Evolutionary conservation across 768 basidiomycete genomes (phyloP).

Genomic region (Psilocybe azurescens): DNA sequence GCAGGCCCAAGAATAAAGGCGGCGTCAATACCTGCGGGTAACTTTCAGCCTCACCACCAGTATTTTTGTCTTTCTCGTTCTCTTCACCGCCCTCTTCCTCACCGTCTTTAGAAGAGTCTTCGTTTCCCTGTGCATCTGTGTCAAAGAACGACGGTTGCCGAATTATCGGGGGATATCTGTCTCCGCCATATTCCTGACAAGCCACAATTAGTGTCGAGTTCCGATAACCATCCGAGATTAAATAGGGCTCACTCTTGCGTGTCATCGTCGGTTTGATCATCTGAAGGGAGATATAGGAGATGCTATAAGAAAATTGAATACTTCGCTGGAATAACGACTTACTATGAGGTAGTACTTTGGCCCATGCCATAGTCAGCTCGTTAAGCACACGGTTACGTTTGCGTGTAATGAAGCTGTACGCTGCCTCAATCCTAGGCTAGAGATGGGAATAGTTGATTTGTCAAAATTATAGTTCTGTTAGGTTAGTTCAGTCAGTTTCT

Average conservation of each 20-base stretch:
- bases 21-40: neutral
- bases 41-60: neutral
- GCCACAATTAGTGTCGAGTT: too few relatives aligned
- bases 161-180: neutral
- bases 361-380: slow-evolving; percentile 7
- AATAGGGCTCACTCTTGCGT: neutral
- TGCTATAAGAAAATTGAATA: neutral
- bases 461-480: neutral
- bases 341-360: slow-evolving; percentile 9
- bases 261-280: neutral
- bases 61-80: neutral
- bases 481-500: slow-evolving; percentile 13
- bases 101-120: neutral
- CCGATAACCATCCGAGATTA: neutral
- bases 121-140: neutral
- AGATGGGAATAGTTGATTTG: neutral
- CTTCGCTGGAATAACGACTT: neutral
- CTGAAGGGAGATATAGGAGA: neutral
- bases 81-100: neutral
- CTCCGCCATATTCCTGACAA: neutral
- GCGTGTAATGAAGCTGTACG: neutral
- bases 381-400: slow-evolving; percentile 6
- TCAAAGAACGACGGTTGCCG: neutral
- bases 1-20: slow-evolving; percentile 36
- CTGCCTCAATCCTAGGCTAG: slow-evolving; percentile 13